These are phyloP conservation scores for Nothophytophthora sp. DNA, from an alignment of 352 stramenopile species.

Conservation along the genomic window DNA sequence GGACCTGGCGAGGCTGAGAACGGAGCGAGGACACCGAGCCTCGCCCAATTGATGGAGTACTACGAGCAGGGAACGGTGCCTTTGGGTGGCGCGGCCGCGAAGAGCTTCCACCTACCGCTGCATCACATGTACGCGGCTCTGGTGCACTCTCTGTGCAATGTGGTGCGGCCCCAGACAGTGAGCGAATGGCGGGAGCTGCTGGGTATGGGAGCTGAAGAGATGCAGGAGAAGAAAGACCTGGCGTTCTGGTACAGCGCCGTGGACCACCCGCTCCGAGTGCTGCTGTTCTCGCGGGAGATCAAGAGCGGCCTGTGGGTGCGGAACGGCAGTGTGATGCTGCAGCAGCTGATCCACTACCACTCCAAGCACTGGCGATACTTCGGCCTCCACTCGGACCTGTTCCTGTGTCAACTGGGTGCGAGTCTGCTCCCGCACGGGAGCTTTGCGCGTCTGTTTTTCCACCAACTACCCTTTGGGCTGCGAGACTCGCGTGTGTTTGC, in stretches of 20 bases:
- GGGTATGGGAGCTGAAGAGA: constrained; percentile 14
- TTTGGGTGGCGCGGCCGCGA: constrained; percentile 34
- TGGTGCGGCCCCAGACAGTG: constrained; percentile 38
- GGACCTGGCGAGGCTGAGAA: constrained; percentile 17
- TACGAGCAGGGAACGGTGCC: constrained; percentile 37
- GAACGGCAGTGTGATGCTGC: constrained; percentile 81
- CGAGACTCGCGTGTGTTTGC: constrained; percentile 22
- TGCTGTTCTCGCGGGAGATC: constrained; percentile 68
- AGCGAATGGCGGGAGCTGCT: constrained; percentile 55
- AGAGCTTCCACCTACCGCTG: constrained; percentile 76
- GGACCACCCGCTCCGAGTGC: constrained; percentile 58
- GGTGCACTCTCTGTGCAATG: constrained; percentile 47
- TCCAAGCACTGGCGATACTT: constrained; percentile 83
- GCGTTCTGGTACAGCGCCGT: constrained; percentile 49
- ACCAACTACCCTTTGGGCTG: constrained; percentile 45
- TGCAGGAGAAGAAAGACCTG: constrained; percentile 25
- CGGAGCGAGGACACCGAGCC: background rate
- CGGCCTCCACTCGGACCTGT: constrained; percentile 75
- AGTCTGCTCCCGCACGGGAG: constrained; percentile 50
- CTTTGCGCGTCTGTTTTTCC: constrained; percentile 58
- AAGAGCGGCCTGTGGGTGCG: constrained; percentile 76
- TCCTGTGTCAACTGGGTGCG: constrained; percentile 60
- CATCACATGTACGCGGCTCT: constrained; percentile 77
- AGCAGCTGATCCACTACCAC: constrained; percentile 81
- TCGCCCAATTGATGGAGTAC: constrained; percentile 31